Percentiles rank a stretch among this genome's conserved stretches.
Evolutionary conservation across 2,329 filamentous ascomycete species (phyloP).

Genomic region (Leptodontidium sp.): DNA sequence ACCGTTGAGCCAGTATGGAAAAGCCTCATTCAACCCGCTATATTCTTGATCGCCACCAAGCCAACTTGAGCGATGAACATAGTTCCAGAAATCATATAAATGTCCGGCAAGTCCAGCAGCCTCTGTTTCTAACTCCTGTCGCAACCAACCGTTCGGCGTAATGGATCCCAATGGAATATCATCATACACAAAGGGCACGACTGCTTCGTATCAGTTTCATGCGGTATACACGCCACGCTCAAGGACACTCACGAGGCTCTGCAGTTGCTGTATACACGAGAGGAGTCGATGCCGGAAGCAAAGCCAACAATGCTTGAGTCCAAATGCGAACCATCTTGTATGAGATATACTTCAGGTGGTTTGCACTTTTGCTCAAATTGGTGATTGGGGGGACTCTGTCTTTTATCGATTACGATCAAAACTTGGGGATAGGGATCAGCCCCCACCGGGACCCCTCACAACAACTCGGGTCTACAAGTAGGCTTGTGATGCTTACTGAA

Average conservation of each 20-base stretch:
- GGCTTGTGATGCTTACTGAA: neutral
- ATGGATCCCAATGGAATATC: slow-evolving; percentile 43
- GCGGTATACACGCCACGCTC: neutral
- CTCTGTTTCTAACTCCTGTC: slow-evolving; percentile 55
- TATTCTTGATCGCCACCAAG: slow-evolving; percentile 61
- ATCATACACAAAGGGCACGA: slow-evolving; percentile 28
- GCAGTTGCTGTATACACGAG: neutral
- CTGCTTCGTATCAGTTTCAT: slow-evolving; percentile 13
- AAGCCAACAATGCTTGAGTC: neutral
- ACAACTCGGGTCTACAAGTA: neutral
- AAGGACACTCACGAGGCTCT: neutral
- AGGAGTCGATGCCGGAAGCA: neutral
- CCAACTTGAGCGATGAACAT: slow-evolving; percentile 60
- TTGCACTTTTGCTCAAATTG: neutral
- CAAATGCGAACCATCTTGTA: neutral
- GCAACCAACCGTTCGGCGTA: slow-evolving; percentile 57
- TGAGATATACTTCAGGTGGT: neutral
- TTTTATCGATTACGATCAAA: neutral
- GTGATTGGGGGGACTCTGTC: neutral
- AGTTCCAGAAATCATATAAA: slow-evolving; percentile 63
- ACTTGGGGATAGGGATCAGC: neutral
- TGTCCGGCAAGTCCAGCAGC: slow-evolving; percentile 58
- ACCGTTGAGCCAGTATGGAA: slow-evolving; percentile 63
- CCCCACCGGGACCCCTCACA: neutral
- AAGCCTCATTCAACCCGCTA: slow-evolving; percentile 60